Percentiles rank a stretch among this genome's conserved stretches.
Conservation (phyloP, 371 early-diverging fungal species). For the Zopfochytrium polystomum region DNA sequence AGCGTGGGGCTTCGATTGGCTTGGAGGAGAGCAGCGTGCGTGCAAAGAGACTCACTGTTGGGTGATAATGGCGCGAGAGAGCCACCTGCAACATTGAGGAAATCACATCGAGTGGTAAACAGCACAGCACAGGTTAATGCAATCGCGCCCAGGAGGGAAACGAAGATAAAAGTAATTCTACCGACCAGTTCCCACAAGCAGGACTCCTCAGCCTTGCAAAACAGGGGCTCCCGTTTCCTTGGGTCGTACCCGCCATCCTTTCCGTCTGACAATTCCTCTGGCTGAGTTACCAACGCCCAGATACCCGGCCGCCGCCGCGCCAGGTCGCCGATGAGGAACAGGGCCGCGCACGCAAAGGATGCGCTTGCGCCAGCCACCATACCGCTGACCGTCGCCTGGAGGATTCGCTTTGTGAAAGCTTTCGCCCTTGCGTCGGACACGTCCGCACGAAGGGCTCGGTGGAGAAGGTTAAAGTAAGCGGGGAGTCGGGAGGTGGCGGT, state of each 20-base stretch:
- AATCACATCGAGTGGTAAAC: background rate
- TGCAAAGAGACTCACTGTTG: constrained; percentile 81
- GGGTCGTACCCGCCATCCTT: constrained; percentile 64
- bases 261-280: constrained; percentile 58
- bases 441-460: constrained; percentile 79
- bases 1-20: constrained; percentile 56
- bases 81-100: constrained; percentile 40
- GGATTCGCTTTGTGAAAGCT: constrained; percentile 85
- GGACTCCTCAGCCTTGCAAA: constrained; percentile 71
- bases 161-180: background rate
- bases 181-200: constrained; percentile 89
- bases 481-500: constrained; percentile 84
- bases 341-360: constrained; percentile 78
- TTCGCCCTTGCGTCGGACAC: constrained; percentile 60
- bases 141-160: background rate
- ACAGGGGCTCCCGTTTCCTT: constrained; percentile 83
- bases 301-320: constrained; percentile 41
- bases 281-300: constrained; percentile 60
- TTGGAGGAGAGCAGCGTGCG: constrained; percentile 66
- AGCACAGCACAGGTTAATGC: background rate
- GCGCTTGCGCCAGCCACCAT: constrained; percentile 35
- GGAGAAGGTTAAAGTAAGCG: constrained; percentile 88
- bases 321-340: constrained; percentile 81
- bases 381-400: constrained; percentile 75
- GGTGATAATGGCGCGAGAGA: constrained; percentile 84